Conservation (phyloP, 768 basidiomycete genomes). For the Macrolepiota fuliginosa region DNA sequence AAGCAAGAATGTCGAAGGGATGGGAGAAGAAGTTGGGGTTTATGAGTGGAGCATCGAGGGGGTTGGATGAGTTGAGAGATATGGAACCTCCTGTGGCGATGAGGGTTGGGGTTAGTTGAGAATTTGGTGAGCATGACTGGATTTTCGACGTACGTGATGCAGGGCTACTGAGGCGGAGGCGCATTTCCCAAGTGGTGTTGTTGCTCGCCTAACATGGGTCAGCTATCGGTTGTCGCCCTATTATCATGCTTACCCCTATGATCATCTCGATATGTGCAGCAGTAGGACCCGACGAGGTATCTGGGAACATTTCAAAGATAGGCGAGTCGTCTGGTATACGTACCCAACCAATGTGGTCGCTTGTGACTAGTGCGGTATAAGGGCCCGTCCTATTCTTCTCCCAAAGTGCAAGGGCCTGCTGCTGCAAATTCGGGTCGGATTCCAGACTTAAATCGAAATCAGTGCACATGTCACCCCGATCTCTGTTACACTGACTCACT, state of each 20-base stretch:
- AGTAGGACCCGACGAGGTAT: slow-evolving; percentile 15
- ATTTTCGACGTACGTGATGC: slow-evolving; percentile 21
- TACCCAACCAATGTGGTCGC: slow-evolving; percentile 7
- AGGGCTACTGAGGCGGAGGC: slow-evolving; percentile 23
- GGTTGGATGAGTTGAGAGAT: slow-evolving; percentile 34
- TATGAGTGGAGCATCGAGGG: slow-evolving; percentile 43
- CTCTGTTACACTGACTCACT: not conserved
- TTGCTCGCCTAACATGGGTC: not conserved
- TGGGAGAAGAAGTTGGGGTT: slow-evolving; percentile 31
- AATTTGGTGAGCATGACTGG: not conserved
- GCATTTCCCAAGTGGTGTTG: slow-evolving; percentile 16
- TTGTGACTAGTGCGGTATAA: not conserved
- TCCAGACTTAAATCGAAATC: not conserved
- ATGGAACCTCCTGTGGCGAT: slow-evolving; percentile 15
- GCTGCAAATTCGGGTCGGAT: not conserved
- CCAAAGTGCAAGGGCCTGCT: slow-evolving; percentile 13
- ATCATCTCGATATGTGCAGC: slow-evolving; percentile 12
- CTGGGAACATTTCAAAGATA: not conserved
- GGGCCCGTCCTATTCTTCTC: slow-evolving; percentile 15
- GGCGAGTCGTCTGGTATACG: slow-evolving; percentile 1
- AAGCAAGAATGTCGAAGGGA: slow-evolving; percentile 20
- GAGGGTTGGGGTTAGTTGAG: not conserved
- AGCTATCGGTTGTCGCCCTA: not conserved
- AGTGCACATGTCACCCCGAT: not conserved
- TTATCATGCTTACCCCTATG: not conserved